Percentiles rank a stretch among this genome's conserved stretches.
Conservation (phyloP, 2,329 filamentous ascomycete genomes). For the Conoideocrella luteorostrata region DNA sequence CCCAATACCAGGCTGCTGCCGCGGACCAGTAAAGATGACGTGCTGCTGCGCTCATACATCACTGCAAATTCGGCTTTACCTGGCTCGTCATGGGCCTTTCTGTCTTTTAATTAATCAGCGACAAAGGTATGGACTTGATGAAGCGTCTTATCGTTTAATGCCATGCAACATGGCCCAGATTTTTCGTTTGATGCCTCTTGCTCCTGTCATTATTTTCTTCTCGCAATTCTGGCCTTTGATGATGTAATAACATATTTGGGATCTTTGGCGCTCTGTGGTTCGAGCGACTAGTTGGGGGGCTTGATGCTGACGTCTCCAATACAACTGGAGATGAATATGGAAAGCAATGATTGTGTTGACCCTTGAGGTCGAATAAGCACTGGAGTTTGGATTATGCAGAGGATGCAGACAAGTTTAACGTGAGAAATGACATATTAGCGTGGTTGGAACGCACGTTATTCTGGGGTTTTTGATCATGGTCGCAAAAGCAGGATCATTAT, state of each 20-base stretch:
- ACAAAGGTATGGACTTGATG: neutral
- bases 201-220: neutral
- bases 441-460: constrained; percentile 1
- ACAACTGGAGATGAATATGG: neutral
- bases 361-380: neutral
- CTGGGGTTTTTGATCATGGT: constrained; percentile 3
- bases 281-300: constrained; percentile 8
- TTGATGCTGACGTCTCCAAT: neutral
- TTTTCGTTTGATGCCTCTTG: neutral
- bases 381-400: constrained; percentile 19
- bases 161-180: neutral
- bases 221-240: constrained; percentile 13
- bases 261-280: constrained; percentile 7
- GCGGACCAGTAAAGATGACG: constrained; percentile 18
- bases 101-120: neutral
- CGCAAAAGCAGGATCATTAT: too few relatives aligned
- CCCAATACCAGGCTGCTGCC: constrained; percentile 24
- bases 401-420: constrained; percentile 11
- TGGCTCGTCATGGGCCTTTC: neutral
- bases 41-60: neutral
- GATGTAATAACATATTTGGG: constrained; percentile 23
- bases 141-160: neutral
- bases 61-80: neutral
- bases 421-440: constrained; percentile 13
- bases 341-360: constrained; percentile 3